Evolutionary conservation across 2,329 filamentous ascomycete genomes (phyloP), one percentile per base, ranked within the genome.

Genomic region (Fusarium globosum): DNA sequence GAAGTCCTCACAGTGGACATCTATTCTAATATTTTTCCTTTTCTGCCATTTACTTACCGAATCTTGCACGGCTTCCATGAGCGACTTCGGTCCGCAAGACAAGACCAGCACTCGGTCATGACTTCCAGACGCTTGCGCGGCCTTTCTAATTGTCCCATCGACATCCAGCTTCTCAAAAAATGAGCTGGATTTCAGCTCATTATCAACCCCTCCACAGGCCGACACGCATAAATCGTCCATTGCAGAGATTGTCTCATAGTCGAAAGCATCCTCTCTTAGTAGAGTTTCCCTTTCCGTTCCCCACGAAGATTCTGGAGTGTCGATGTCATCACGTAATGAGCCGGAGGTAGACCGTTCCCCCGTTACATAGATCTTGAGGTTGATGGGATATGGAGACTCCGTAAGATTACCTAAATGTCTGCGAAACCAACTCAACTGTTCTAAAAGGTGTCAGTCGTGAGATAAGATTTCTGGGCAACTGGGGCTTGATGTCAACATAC

Each of bases 391-490:
- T 1, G 1, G 6, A 23, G 28, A 56, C 14, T 36, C n/a, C 1
- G 7, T 7, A 3, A 59, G 33, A 2, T 23, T 43, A 15, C 35
- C 0, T 8, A 59, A 28, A 45, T 64, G 61, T 16, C 23, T 5
- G 6, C 11, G 28, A 26, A 64, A 64, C 61, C 53, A 64, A 21
- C 12, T 33, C 12, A 64, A 2, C 0, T 64, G 61, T 2, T 58
- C 61, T 64, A 57, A 2, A 42, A 6, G 2, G 1, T 11, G 12
- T 15, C 7, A 35, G 39, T 4, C 2, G 2, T 38, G 2, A 10
- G 23, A 45, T 2, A 45, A 11, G 6, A 0, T 6, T 35, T 26
- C 0, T 26, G n/a, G 0, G 7, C 9, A 10, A 1, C 16, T 3
- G 3, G 8, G 4, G 4, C 12, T 41, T 57, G 12, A 13, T 10